Percentiles rank a stretch among this genome's conserved stretches.
Conservation (phyloP, 345 rosid species). For the Lepidium sativum region DNA sequence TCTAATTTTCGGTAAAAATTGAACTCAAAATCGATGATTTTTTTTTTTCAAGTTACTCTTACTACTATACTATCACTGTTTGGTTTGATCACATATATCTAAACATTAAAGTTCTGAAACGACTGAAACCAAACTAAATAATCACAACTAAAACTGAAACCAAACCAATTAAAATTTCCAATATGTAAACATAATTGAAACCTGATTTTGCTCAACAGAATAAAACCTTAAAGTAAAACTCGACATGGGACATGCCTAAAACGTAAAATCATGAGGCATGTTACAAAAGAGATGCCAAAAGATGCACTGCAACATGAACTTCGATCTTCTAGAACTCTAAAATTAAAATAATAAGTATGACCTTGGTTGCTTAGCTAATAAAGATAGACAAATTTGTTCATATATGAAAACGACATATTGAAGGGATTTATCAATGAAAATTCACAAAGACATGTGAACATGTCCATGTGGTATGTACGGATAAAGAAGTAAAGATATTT, state of each 20-base stretch:
- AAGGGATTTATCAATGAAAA: background rate
- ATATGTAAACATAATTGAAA: background rate
- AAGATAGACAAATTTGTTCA: background rate
- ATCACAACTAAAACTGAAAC: background rate
- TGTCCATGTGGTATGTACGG: conserved; percentile 28
- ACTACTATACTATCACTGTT: no score
- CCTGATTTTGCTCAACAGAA: background rate
- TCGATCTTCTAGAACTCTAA: background rate
- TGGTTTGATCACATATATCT: no score
- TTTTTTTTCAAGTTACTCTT: no score
- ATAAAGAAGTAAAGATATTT: background rate
- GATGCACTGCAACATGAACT: background rate
- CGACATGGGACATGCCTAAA: background rate
- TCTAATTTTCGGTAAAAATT: no score
- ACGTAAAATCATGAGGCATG: background rate
- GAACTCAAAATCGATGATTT: no score
- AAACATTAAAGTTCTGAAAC: no score
- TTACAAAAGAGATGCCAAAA: background rate
- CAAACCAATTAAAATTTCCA: background rate
- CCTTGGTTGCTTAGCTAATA: background rate
- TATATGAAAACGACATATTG: conserved; percentile 6
- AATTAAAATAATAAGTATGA: background rate
- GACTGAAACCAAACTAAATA: background rate
- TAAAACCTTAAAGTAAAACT: background rate
- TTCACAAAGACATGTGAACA: conserved; percentile 18